Base-by-base conservation (phyloP, 495 filamentous ascomycete species). In the Lasiosphaeria hispida region DNA sequence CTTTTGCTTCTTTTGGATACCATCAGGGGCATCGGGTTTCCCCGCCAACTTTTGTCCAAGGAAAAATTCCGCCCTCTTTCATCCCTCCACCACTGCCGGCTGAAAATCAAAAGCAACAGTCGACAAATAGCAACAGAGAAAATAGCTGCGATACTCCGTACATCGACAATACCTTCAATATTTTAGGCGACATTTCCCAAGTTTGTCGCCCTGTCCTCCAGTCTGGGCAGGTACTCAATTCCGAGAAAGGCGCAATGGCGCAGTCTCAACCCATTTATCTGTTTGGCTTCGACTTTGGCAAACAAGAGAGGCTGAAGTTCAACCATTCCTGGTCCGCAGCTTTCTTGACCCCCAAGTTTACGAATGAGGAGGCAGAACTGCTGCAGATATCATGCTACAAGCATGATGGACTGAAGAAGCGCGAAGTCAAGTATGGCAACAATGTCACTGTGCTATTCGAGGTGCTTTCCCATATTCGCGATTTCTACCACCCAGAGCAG, bases 341-440 rank as follows among this genome's bases (percentile, higher is more conserved):
- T 5, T 60, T 60, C 41, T 38, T 60, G 35, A 54, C 14, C 0
- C 42, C 14, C 4, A 37, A 34, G 14, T 60, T 49, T 14, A 49
- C 51, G 36, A 11, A 60, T 30, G 57, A 60, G 19, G 10, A 14
- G 7, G 30, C 52, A n/a, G 23, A 36, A 38, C 10, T 10, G 3
- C 30, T 47, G 41, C 40, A 36, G 30, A 13, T n/a, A 15, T 5
- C 14, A 10, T 10, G 23, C 23, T 19, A 40, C 35, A 13, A 47
- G 13, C 10, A 14, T 14, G 34, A 17, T 8, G 4, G 2, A 6
- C 15, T 15, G 5, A 61, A 58, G 50, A 54, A 40, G 10, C 61
- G 64, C n/a, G 64, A 63, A 40, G 48, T 64, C 11, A 62, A 60
- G 14, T 69, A 69, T 45, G 64, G 59, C 13, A 69, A 69, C 67